Conservation (phyloP, 805 yeast species). For the Monosporozyma servazzii region DNA sequence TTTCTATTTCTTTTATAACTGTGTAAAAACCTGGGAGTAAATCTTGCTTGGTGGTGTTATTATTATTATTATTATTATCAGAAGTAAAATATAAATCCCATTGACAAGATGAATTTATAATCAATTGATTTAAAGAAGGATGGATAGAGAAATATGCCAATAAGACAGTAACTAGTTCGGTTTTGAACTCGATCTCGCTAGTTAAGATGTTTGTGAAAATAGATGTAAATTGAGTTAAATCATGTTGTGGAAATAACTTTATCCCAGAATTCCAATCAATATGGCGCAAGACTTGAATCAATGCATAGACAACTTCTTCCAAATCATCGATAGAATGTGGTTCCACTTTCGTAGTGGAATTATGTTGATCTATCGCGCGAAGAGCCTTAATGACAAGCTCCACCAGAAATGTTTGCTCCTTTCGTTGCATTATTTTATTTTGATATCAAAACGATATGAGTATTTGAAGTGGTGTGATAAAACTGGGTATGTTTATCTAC, state of each 20-base stretch:
- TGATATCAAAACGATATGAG: too few relatives aligned
- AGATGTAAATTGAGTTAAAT: not conserved
- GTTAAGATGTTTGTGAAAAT: not conserved
- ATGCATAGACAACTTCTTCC: not conserved
- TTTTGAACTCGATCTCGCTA: not conserved
- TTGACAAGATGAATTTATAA: constrained; percentile 6
- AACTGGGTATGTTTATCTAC: too few relatives aligned
- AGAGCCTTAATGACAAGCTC: not conserved
- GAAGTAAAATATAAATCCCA: constrained; percentile 5
- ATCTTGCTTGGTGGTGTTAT: not conserved
- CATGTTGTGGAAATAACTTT: not conserved
- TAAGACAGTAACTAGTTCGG: constrained; percentile 9
- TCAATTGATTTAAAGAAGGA: constrained; percentile 10
- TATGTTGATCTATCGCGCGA: not conserved
- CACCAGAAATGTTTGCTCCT: not conserved
- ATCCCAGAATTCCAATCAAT: not conserved
- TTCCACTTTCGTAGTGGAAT: not conserved
- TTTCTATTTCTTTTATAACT: constrained; percentile 11
- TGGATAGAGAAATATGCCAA: constrained; percentile 19
- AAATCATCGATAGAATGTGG: not conserved
- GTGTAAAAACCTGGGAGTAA: constrained; percentile 13
- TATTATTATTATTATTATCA: not conserved
- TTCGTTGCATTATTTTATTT: not conserved
- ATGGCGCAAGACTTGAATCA: not conserved
- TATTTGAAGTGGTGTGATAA: too few relatives aligned